Conservation (phyloP, 805 yeast genomes). For the Wickerhamiella siamensis region DNA sequence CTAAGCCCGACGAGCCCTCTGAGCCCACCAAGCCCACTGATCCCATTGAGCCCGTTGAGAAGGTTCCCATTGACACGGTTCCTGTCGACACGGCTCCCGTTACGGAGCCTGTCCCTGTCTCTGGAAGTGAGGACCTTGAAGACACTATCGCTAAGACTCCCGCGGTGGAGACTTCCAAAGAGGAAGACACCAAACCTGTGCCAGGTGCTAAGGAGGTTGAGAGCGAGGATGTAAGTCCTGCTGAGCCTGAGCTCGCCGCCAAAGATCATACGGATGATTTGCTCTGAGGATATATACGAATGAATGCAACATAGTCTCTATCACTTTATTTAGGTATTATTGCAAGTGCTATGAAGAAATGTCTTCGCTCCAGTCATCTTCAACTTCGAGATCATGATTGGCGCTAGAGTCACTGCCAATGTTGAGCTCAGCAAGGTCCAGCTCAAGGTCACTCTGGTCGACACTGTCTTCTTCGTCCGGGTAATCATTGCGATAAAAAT, state of each 20-base stretch:
- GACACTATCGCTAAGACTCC: not conserved
- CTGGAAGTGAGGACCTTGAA: not conserved
- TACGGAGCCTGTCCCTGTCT: not conserved
- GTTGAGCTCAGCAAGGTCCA: slow-evolving; percentile 8
- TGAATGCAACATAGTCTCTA: not conserved
- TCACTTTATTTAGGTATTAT: slow-evolving; percentile 8
- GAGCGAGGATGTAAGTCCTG: not conserved
- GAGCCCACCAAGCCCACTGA: not conserved
- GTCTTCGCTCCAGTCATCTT: slow-evolving; percentile 10
- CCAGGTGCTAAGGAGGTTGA: not conserved
- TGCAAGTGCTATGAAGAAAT: not conserved
- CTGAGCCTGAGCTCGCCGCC: too few species aligned
- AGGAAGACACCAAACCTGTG: not conserved
- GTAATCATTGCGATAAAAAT: slow-evolving; percentile 80
- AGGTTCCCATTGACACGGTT: too few species aligned
- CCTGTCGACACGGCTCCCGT: not conserved
- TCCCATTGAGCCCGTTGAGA: not conserved
- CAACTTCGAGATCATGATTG: slow-evolving; percentile 9
- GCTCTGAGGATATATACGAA: not conserved
- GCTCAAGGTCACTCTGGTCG: slow-evolving; percentile 14
- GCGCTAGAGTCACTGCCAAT: slow-evolving; percentile 11
- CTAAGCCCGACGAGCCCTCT: not conserved
- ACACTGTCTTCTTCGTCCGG: slow-evolving; percentile 66
- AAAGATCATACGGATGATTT: slow-evolving; percentile 2
- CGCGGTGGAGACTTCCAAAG: not conserved